Percentiles rank a stretch among this genome's conserved stretches.
Evolutionary conservation across 2,329 filamentous ascomycete genomes (phyloP).

Genomic region (Shiraia bambusicola): DNA sequence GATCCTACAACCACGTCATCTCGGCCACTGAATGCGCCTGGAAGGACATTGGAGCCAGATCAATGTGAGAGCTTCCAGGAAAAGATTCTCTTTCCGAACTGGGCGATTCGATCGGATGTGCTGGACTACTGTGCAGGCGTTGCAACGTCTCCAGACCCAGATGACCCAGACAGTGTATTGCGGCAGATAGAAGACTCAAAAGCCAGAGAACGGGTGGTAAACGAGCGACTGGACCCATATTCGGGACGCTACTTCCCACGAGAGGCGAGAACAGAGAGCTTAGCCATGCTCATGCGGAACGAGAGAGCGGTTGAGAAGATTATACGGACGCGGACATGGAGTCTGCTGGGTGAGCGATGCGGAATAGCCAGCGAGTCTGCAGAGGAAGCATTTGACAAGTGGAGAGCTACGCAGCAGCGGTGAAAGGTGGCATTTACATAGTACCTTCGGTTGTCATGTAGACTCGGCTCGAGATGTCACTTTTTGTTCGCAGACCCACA

Average conservation of each 20-base stretch:
- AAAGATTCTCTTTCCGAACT: conserved; percentile 79
- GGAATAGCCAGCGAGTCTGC: conserved; percentile 53
- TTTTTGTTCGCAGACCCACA: conserved; percentile 1
- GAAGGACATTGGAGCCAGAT: conserved; percentile 57
- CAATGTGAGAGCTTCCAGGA: conserved; percentile 75
- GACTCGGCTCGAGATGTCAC: conserved; percentile 9
- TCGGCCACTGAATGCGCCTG: conserved; percentile 56
- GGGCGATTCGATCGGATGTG: conserved; percentile 80
- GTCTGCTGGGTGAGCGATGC: conserved; percentile 74
- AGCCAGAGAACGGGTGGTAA: conserved; percentile 71
- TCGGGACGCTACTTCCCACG: conserved; percentile 76
- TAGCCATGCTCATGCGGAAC: conserved; percentile 72
- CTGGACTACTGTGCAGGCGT: conserved; percentile 87
- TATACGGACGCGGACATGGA: conserved; percentile 80
- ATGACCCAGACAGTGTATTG: conserved; percentile 75
- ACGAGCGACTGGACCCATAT: conserved; percentile 92
- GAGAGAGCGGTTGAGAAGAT: conserved; percentile 78
- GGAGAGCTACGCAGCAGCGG: conserved; percentile 24
- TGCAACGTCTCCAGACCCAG: conserved; percentile 80
- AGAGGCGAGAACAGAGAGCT: conserved; percentile 76
- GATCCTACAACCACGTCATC: conserved; percentile 75
- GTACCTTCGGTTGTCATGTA: too few species aligned
- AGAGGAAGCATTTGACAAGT: conserved; percentile 39
- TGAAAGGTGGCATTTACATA: neutral
- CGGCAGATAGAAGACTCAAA: conserved; percentile 69